Conservation (phyloP, 345 rosid genomes). For the Murraya koenigii region DNA sequence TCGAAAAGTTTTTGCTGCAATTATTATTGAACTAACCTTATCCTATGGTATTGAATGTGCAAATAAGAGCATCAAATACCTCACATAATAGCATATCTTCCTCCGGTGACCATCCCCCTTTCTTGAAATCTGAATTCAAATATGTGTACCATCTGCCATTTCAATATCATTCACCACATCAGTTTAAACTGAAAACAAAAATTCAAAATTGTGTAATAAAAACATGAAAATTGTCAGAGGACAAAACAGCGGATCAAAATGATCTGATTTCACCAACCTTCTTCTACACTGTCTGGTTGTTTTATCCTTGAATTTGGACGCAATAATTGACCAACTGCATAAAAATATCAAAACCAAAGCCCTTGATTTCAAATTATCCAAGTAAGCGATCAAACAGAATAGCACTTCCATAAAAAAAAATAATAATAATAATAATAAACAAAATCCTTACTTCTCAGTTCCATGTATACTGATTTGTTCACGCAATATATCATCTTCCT, state of each 20-base stretch:
- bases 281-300: conserved; percentile 97
- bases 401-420: not conserved
- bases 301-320: conserved; percentile 87
- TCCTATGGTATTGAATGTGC: conserved; percentile 2
- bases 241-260: conserved; percentile 12
- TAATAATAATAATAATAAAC: not conserved
- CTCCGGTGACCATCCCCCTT: conserved; percentile 98
- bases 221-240: not conserved
- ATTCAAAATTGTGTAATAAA: not conserved
- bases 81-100: conserved; percentile 94
- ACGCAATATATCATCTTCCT: conserved; percentile 95
- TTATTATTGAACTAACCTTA: conserved; percentile 3
- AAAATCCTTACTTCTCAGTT: conserved; percentile 68
- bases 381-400: not conserved
- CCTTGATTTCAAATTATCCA: conserved; percentile 4
- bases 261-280: conserved; percentile 49
- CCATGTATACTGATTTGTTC: conserved; percentile 78
- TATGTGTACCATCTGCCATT: conserved; percentile 90
- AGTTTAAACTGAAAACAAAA: not conserved
- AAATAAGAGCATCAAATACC: conserved; percentile 38
- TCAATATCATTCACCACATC: conserved; percentile 15
- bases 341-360: conserved; percentile 17
- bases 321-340: conserved; percentile 90
- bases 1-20: not conserved
- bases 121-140: conserved; percentile 93